These are phyloP conservation scores for Polytrichum formosum DNA, from an alignment of 225 moss, liverwort and hornwort species.

Conservation along the genomic window DNA sequence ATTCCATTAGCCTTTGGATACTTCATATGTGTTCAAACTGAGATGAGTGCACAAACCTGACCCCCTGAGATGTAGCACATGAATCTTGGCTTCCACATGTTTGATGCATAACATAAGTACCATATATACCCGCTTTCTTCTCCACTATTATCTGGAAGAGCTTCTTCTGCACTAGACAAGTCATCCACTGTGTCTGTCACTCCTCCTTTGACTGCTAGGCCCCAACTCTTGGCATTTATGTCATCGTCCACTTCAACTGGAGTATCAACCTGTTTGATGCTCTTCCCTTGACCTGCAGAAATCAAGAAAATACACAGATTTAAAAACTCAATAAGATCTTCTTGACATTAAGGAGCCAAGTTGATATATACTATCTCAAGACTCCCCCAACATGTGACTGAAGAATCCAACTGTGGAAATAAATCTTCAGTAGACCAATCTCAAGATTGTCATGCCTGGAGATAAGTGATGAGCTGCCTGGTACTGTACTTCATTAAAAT, in stretches of 20 bases:
- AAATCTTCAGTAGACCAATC: neutral
- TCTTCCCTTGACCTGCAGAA: too few species aligned
- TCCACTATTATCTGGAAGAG: slow-evolving; percentile 12
- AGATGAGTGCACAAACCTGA: slow-evolving; percentile 37
- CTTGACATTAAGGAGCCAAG: neutral
- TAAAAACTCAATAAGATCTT: neutral
- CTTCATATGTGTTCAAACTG: neutral
- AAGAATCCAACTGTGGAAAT: too few species aligned
- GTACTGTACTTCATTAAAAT: neutral
- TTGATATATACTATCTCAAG: neutral
- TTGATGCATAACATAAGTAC: slow-evolving; percentile 83
- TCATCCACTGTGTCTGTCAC: neutral
- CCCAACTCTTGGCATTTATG: neutral
- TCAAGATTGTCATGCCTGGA: neutral
- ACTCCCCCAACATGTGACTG: too few species aligned
- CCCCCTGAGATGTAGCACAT: slow-evolving; percentile 90
- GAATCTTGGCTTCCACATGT: slow-evolving; percentile 65
- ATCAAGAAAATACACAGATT: neutral
- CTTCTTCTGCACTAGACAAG: slow-evolving; percentile 12
- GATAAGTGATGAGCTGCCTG: neutral
- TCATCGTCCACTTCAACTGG: slow-evolving; percentile 5
- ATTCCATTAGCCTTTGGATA: too few species aligned
- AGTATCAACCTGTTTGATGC: neutral
- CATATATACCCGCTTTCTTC: slow-evolving; percentile 44
- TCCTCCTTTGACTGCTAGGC: neutral